These are phyloP conservation scores for Moniliella sp. DNA, from an alignment of 1,284 basidiomycete genomes.

Conservation along the genomic window DNA sequence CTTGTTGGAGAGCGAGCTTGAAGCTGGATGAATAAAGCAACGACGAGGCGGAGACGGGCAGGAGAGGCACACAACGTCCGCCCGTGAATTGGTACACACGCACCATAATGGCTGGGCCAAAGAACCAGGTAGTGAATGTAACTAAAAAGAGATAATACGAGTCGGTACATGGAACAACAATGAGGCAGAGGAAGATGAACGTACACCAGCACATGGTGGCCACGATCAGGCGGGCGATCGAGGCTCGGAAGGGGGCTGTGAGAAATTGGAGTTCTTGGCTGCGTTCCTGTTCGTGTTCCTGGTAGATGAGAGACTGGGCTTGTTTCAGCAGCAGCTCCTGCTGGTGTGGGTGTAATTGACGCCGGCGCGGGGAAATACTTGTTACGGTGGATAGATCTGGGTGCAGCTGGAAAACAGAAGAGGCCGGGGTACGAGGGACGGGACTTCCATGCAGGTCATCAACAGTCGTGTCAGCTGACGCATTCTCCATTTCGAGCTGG, in stretches of 20 bases:
- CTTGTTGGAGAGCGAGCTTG: neutral
- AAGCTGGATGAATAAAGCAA: no score
- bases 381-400: no score
- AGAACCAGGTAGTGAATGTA: constrained; percentile 52
- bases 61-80: constrained; percentile 48
- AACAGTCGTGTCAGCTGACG: no score
- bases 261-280: no score
- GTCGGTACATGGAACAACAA: neutral
- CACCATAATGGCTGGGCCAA: constrained; percentile 67
- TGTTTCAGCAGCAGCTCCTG: no score
- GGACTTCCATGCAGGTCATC: no score
- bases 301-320: neutral
- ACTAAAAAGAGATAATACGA: no score
- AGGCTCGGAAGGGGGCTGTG: neutral
- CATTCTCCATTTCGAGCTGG: no score
- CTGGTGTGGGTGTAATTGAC: no score
- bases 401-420: no score
- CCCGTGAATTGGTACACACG: constrained; percentile 55
- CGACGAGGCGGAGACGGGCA: neutral
- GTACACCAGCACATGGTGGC: constrained; percentile 7
- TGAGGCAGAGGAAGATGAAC: neutral
- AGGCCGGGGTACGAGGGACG: no score
- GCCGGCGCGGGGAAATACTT: no score
- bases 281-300: neutral
- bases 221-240: neutral